A percentile compares a stretch with the other conserved stretches of the same genome.
Evolutionary conservation across 306 rosid species (phyloP).

Genomic region (Dalbergia oliveri): DNA sequence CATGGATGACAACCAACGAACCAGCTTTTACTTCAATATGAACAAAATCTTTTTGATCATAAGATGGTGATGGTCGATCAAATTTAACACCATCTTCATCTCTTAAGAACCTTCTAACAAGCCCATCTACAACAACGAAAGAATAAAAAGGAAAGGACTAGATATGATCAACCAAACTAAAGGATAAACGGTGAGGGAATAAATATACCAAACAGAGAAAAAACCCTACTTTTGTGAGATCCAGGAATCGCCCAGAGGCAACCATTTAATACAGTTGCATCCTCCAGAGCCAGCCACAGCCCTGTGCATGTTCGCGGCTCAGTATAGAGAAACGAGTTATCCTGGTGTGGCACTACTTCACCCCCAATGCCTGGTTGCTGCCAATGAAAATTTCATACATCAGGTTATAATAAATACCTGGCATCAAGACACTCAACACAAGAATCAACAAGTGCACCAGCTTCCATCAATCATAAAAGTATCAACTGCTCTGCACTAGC

Average conservation of each 20-base stretch:
- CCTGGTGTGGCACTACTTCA: slow-evolving; percentile 99
- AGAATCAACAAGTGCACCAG: slow-evolving; percentile 19
- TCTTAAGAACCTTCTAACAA: slow-evolving; percentile 85
- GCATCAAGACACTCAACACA: slow-evolving; percentile 23
- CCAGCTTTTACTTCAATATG: slow-evolving; percentile 96
- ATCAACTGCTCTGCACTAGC: background rate
- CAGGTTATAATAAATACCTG: slow-evolving; percentile 18
- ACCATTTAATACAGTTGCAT: slow-evolving; percentile 79
- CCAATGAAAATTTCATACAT: slow-evolving; percentile 37
- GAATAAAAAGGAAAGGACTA: slow-evolving; percentile 33
- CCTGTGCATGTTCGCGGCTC: slow-evolving; percentile 96
- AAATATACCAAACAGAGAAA: slow-evolving; percentile 25
- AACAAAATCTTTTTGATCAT: slow-evolving; percentile 80
- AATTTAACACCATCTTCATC: slow-evolving; percentile 80
- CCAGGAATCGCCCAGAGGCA: slow-evolving; percentile 98
- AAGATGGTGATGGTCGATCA: slow-evolving; percentile 79
- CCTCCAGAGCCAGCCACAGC: slow-evolving; percentile 96
- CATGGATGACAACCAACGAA: slow-evolving; percentile 87
- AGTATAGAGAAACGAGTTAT: slow-evolving; percentile 89
- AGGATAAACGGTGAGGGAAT: slow-evolving; percentile 3
- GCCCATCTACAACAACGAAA: slow-evolving; percentile 69
- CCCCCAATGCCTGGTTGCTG: slow-evolving; percentile 99
- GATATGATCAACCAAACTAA: slow-evolving; percentile 34
- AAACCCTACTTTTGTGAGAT: slow-evolving; percentile 79
- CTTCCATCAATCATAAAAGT: slow-evolving; percentile 23